Evolutionary conservation across 495 filamentous ascomycete species (phyloP).

Genomic region (Penicillium antarcticum): DNA sequence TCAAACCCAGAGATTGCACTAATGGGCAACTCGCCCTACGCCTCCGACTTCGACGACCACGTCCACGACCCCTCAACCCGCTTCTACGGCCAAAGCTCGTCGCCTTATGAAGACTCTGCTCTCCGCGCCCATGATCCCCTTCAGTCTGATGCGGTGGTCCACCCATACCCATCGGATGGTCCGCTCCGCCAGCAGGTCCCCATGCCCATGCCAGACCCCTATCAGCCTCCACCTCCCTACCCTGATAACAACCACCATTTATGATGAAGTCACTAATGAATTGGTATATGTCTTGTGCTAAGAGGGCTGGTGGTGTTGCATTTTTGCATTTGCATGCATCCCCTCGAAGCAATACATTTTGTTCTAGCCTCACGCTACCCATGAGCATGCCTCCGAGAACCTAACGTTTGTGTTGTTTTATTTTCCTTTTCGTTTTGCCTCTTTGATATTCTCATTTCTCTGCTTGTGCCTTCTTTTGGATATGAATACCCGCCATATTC

Average conservation of each 20-base stretch:
- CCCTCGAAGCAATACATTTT: not conserved
- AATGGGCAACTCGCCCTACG: slow-evolving; percentile 17
- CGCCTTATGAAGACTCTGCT: slow-evolving; percentile 26
- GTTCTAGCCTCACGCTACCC: slow-evolving; percentile 18
- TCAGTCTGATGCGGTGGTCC: not conserved
- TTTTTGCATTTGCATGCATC: not conserved
- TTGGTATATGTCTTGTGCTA: slow-evolving; percentile 3
- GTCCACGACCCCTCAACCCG: slow-evolving; percentile 19
- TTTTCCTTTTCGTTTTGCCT: not conserved
- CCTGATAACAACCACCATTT: slow-evolving; percentile 20
- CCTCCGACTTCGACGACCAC: slow-evolving; percentile 20
- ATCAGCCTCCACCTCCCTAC: slow-evolving; percentile 29
- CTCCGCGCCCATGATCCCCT: slow-evolving; percentile 18
- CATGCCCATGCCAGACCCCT: slow-evolving; percentile 36
- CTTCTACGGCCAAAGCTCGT: slow-evolving; percentile 19
- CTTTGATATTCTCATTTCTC: slow-evolving; percentile 3
- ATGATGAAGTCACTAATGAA: slow-evolving; percentile 12
- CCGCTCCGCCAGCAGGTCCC: slow-evolving; percentile 30
- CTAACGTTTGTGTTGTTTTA: slow-evolving; percentile 1
- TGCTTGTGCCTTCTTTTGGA: slow-evolving; percentile 15
- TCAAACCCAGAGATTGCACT: slow-evolving; percentile 27
- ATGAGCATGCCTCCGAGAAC: slow-evolving; percentile 15
- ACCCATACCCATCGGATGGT: slow-evolving; percentile 15
- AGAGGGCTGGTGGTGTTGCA: not conserved
- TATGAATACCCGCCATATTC: slow-evolving; percentile 25